Base-by-base conservation (phyloP, 257 asterid genomes). In the Cynanchum wilfordii region DNA sequence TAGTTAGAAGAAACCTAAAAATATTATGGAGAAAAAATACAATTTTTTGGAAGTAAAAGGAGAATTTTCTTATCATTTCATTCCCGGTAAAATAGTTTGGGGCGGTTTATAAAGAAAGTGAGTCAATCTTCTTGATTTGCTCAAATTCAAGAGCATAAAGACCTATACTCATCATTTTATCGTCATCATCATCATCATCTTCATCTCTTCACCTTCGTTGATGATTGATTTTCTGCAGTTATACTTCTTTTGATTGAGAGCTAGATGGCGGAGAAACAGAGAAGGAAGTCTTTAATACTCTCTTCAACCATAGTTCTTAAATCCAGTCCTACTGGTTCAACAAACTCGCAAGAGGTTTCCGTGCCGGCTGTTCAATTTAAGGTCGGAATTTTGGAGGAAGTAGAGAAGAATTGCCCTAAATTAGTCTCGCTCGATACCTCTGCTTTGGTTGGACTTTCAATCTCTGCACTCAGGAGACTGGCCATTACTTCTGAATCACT, bases 401-500 rank as follows among this genome's bases (percentile, higher is more conserved):
- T 44, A 47, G 36, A 29, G 66, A 30, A 33, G 8, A 63, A 54
- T 20, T 6, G 15, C 33, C 60, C 17, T 5, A 51, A 63, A 54
- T 27, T 42, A 63, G n/a, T 47, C 25, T 63, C 77, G 38, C 66
- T 86, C 30, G 97, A 89, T 80, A 78, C 78, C 77, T 84, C 96
- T 73, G 85, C 77, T 20, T 74, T 86, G 85, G 87, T 94, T 76
- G 97, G 99, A 58, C 60, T 94, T 72, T 87, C 99, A 51, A 89
- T 84, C 58, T 79, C 86, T 68, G 71, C 63, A 69, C 95, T 94
- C 72, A 94, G 85, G 84, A 84, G 69, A 75, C 84, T 91, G n/a
- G 87, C 97, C 55, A 72, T 91, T 55, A 88, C 96, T 83, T 94
- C 99, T 19, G 97, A 97, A 47, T 89, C 95, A 64, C 80, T 91